Evolutionary conservation across 2,329 filamentous ascomycete genomes (phyloP).

Genomic region (Penicillium glabrum): DNA sequence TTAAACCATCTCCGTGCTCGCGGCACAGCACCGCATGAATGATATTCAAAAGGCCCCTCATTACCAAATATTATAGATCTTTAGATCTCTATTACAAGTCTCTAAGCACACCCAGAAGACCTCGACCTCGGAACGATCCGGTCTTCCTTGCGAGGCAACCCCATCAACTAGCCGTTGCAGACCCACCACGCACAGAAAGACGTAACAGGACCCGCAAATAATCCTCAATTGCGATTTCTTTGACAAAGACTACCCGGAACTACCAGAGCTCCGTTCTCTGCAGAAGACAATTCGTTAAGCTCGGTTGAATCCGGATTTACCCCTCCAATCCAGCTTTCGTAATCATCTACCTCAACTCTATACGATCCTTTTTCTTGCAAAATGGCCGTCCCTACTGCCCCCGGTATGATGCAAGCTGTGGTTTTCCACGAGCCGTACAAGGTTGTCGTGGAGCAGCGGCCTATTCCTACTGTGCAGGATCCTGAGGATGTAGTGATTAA

Average conservation of each 20-base stretch:
- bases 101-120: no score
- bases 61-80: background rate
- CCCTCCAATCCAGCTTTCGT: background rate
- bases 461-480: slow-evolving; percentile 71
- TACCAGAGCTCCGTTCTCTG: slow-evolving; percentile 1
- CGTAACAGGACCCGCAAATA: slow-evolving; percentile 17
- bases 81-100: no score
- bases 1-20: no score
- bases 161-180: background rate
- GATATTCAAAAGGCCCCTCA: background rate
- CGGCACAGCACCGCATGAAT: background rate
- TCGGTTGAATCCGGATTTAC: background rate
- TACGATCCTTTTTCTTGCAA: background rate
- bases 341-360: background rate
- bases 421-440: slow-evolving; percentile 78
- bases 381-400: slow-evolving; percentile 4
- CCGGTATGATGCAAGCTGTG: slow-evolving; percentile 76
- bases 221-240: slow-evolving; percentile 8
- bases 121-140: background rate
- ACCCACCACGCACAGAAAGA: slow-evolving; percentile 21
- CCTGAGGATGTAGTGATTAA: slow-evolving; percentile 78
- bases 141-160: background rate
- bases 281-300: background rate
- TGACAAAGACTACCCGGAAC: slow-evolving; percentile 5
- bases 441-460: slow-evolving; percentile 74